Evolutionary conservation across 257 asterid genomes (phyloP).

Genomic region (Nicotiana paniculata): DNA sequence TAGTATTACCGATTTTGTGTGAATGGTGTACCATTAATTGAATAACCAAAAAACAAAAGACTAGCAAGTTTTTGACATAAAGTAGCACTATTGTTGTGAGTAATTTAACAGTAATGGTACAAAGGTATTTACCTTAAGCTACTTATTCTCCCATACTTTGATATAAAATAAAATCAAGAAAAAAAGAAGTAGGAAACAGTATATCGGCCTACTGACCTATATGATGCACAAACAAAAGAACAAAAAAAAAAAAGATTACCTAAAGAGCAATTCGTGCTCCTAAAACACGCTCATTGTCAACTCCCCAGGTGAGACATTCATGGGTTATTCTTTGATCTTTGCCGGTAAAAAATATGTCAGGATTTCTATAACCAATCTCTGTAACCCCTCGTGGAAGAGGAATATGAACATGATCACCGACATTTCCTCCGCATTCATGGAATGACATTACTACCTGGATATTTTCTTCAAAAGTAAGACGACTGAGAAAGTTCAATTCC

Average conservation of each 20-base stretch:
- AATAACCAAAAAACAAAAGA: too few relatives aligned
- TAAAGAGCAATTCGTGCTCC: conserved; percentile 63
- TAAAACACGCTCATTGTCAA: conserved; percentile 66
- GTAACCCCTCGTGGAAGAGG: conserved; percentile 66
- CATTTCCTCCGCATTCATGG: conserved; percentile 72
- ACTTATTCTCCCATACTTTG: too few relatives aligned
- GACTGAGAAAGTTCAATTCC: background rate
- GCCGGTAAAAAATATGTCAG: conserved; percentile 67
- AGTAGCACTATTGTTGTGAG: too few relatives aligned
- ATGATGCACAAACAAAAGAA: too few relatives aligned
- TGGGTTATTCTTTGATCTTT: conserved; percentile 48
- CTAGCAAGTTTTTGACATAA: too few relatives aligned
- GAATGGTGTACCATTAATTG: too few relatives aligned
- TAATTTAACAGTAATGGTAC: too few relatives aligned
- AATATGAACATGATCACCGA: conserved; percentile 67
- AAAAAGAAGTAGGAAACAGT: too few relatives aligned
- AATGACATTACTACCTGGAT: conserved; percentile 70
- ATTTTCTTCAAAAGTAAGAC: background rate
- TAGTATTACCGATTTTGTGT: too few relatives aligned
- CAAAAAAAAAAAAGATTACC: conserved; percentile 25
- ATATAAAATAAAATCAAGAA: too few relatives aligned
- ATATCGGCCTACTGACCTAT: too few relatives aligned
- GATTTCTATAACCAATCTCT: conserved; percentile 45
- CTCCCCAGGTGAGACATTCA: conserved; percentile 84
- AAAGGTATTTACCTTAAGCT: too few relatives aligned